Percentiles rank a stretch among this genome's conserved stretches.
Conservation (phyloP, 2,329 filamentous ascomycete genomes). For the Raffaelea albimanens region DNA sequence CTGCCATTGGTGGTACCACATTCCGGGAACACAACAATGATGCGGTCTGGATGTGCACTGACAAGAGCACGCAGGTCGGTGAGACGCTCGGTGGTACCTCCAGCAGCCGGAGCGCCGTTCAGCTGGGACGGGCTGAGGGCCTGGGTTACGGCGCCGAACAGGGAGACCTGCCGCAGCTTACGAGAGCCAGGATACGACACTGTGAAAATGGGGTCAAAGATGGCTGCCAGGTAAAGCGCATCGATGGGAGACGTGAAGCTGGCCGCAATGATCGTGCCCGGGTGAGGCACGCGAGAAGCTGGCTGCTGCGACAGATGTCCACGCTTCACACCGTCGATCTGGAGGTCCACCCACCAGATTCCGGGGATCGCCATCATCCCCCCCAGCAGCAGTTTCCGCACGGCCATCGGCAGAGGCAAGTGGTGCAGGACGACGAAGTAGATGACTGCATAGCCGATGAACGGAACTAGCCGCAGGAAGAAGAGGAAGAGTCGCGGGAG, state of each 20-base stretch:
- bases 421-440: slow-evolving; percentile 80
- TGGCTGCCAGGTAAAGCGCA: slow-evolving; percentile 83
- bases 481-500: slow-evolving; percentile 66
- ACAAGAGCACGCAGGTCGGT: slow-evolving; percentile 56
- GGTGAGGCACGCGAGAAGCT: slow-evolving; percentile 63
- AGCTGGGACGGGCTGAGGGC: slow-evolving; percentile 56
- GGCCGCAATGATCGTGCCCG: slow-evolving; percentile 74
- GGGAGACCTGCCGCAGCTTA: slow-evolving; percentile 65
- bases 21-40: slow-evolving; percentile 85
- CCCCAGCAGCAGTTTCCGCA: slow-evolving; percentile 83
- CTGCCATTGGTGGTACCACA: slow-evolving; percentile 90
- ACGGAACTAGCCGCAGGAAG: slow-evolving; percentile 67
- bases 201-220: slow-evolving; percentile 94
- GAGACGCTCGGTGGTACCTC: slow-evolving; percentile 27
- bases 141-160: slow-evolving; percentile 64
- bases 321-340: slow-evolving; percentile 91
- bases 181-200: slow-evolving; percentile 67
- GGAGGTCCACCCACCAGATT: slow-evolving; percentile 98
- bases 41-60: slow-evolving; percentile 58
- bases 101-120: slow-evolving; percentile 20
- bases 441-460: slow-evolving; percentile 54
- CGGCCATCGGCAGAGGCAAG: slow-evolving; percentile 49
- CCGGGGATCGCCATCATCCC: slow-evolving; percentile 78
- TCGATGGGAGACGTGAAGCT: slow-evolving; percentile 92
- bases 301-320: slow-evolving; percentile 74